Conservation (phyloP, 305 asterid species). For the Fraxinus baroniana region DNA sequence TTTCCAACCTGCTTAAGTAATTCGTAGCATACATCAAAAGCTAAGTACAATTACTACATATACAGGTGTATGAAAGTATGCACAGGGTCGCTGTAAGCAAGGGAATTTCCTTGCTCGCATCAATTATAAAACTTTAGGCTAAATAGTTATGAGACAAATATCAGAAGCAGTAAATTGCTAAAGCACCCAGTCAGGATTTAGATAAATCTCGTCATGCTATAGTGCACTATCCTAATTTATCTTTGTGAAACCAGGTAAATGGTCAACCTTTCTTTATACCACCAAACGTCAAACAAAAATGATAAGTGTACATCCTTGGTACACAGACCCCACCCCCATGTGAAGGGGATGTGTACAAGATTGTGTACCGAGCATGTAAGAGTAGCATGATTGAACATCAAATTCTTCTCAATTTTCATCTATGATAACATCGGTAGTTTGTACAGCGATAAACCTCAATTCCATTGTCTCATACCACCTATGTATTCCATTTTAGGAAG, state of each 20-base stretch:
- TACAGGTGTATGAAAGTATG: constrained; percentile 8
- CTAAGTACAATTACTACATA: neutral
- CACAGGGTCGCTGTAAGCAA: neutral
- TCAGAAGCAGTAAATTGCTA: neutral
- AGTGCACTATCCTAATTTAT: neutral
- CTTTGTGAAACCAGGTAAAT: neutral
- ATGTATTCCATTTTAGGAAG: neutral
- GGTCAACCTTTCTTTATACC: neutral
- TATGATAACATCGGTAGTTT: neutral
- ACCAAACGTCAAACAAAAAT: neutral
- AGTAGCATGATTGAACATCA: neutral
- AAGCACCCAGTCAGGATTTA: constrained; percentile 11
- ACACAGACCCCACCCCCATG: no score
- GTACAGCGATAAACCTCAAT: constrained; percentile 4
- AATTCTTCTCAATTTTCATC: neutral
- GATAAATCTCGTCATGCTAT: neutral
- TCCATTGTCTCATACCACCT: neutral
- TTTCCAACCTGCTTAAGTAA: constrained; percentile 41
- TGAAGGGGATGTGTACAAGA: no score
- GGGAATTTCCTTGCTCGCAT: neutral
- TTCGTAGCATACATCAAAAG: neutral
- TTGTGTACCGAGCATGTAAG: no score
- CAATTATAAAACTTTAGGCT: neutral
- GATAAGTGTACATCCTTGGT: no score
- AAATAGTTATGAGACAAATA: constrained; percentile 3